phyloP scores from a whole-genome alignment of 73 alveolate genomes.

The Effrenium voratum region DNA sequence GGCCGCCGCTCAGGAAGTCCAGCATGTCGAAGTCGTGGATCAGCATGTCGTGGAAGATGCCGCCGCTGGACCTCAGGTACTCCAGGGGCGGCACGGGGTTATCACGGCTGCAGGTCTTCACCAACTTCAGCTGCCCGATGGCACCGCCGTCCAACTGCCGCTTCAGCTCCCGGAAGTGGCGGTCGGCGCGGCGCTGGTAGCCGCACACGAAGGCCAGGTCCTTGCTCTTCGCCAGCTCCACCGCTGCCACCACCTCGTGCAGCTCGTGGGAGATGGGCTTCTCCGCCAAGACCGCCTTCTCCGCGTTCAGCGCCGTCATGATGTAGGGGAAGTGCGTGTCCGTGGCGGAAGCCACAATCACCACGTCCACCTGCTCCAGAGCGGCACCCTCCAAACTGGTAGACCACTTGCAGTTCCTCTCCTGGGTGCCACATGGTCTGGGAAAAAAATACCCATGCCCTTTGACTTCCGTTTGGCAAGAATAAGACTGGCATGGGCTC shows the following conservation, averaged over 20 bases:
- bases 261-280: conserved; percentile 88
- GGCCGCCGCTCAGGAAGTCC: conserved; percentile 62
- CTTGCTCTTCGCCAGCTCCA: conserved; percentile 60
- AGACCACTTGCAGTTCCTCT: conserved; percentile 48
- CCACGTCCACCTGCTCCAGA: conserved; percentile 31
- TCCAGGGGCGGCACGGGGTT: conserved; percentile 78
- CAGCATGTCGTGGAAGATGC: conserved; percentile 94
- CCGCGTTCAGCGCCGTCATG: conserved; percentile 65
- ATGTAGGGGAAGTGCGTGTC: conserved; percentile 91
- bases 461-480: too few species aligned
- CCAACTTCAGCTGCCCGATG: conserved; percentile 68
- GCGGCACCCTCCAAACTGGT: neutral
- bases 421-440: too few species aligned
- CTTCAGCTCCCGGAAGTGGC: conserved; percentile 84
- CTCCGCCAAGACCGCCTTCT: conserved; percentile 89
- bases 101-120: conserved; percentile 92
- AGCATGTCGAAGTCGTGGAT: conserved; percentile 94
- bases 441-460: too few species aligned
- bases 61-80: conserved; percentile 93
- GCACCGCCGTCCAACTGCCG: conserved; percentile 80
- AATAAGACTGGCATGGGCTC: too few species aligned
- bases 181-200: conserved; percentile 84
- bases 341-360: conserved; percentile 74
- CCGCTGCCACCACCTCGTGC: conserved; percentile 82
- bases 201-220: conserved; percentile 82